Evolutionary conservation across 2,329 filamentous ascomycete species (phyloP).

Genomic region (Alternaria solani): DNA sequence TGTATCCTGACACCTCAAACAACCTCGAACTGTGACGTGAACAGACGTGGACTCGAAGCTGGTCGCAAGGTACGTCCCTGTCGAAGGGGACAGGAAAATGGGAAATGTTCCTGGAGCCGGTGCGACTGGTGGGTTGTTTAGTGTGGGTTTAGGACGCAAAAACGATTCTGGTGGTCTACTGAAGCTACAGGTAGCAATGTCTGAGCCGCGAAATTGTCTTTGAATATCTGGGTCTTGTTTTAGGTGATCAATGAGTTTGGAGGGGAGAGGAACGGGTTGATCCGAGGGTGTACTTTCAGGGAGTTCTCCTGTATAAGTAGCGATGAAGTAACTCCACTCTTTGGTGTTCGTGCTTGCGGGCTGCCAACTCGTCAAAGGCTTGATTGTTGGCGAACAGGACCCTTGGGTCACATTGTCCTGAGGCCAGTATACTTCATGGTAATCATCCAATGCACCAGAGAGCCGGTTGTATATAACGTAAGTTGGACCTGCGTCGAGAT

Average conservation of each 20-base stretch:
- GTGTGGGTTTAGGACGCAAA: not conserved
- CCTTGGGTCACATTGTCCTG: not conserved
- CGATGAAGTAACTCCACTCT: slow-evolving; percentile 39
- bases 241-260: slow-evolving; percentile 33
- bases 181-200: slow-evolving; percentile 42
- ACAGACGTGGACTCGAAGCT: slow-evolving; percentile 36
- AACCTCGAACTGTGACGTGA: slow-evolving; percentile 38
- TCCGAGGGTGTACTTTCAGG: not conserved
- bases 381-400: slow-evolving; percentile 19
- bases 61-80: slow-evolving; percentile 37
- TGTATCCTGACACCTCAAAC: slow-evolving; percentile 30
- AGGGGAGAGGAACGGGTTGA: slow-evolving; percentile 29
- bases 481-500: slow-evolving; percentile 37
- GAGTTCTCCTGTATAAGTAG: slow-evolving; percentile 24
- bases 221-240: slow-evolving; percentile 29
- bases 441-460: slow-evolving; percentile 32
- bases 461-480: slow-evolving; percentile 44
- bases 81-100: slow-evolving; percentile 18
- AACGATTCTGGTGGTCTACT: not conserved
- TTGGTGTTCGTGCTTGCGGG: slow-evolving; percentile 28
- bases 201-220: slow-evolving; percentile 32
- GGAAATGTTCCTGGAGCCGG: not conserved
- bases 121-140: not conserved
- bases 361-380: slow-evolving; percentile 22
- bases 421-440: slow-evolving; percentile 6